These are phyloP conservation scores for Pyrus betulifolia DNA, from an alignment of 306 rosid species.

Conservation along the genomic window DNA sequence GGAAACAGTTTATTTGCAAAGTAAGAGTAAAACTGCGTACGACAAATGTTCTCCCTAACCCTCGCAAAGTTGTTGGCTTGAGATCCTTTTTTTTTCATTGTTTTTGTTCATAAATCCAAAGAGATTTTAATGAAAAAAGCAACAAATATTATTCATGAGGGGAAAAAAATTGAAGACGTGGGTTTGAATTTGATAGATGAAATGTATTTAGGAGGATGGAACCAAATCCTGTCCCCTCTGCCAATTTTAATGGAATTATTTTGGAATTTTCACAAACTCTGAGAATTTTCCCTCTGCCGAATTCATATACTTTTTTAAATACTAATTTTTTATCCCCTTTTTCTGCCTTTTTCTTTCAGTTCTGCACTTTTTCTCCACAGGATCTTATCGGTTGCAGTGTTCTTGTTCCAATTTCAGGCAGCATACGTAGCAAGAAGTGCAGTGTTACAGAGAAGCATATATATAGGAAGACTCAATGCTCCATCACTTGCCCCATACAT, in stretches of 20 bases:
- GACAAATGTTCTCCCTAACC: too few species aligned
- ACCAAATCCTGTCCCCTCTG: conserved; percentile 28
- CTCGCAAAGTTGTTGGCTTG: too few species aligned
- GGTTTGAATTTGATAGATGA: conserved; percentile 14
- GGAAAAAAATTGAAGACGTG: conserved; percentile 1
- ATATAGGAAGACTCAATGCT: conserved; percentile 45
- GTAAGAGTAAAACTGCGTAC: too few species aligned
- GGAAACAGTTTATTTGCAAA: too few species aligned
- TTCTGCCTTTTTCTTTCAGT: not conserved
- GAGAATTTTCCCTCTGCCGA: conserved; percentile 21
- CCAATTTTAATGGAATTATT: conserved; percentile 23
- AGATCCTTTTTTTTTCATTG: not conserved
- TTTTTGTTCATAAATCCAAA: not conserved
- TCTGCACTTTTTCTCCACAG: conserved; percentile 19
- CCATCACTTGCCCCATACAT: conserved; percentile 81
- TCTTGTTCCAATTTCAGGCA: conserved; percentile 47
- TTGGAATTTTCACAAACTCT: conserved; percentile 20
- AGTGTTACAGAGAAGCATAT: conserved; percentile 39
- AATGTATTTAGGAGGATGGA: conserved; percentile 16
- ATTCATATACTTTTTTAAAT: not conserved
- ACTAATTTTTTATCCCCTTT: not conserved
- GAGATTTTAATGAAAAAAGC: conserved; percentile 1
- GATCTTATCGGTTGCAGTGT: conserved; percentile 46
- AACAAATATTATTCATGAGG: conserved; percentile 12
- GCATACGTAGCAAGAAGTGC: conserved; percentile 49